phyloP scores from a whole-genome alignment of 192 early-diverging fungal species.

The Rhizophagus sp. region DNA sequence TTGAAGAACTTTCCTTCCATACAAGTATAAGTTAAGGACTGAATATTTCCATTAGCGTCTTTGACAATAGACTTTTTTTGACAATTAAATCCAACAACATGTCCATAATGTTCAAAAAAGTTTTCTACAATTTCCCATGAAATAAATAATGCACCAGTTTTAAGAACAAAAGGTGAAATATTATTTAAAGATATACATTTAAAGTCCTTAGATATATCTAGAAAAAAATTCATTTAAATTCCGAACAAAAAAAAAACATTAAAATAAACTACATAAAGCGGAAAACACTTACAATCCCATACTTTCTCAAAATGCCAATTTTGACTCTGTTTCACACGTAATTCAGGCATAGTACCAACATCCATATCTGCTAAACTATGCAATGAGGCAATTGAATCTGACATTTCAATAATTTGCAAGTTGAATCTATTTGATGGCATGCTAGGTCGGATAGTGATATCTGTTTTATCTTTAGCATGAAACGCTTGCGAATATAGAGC shows the following conservation, averaged over 20 bases:
- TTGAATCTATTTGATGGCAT: not conserved
- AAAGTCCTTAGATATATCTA: not conserved
- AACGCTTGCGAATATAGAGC: conserved; percentile 4
- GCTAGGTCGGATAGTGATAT: not conserved
- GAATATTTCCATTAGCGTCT: not conserved
- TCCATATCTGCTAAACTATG: not conserved
- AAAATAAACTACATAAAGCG: not conserved
- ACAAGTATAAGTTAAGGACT: not conserved
- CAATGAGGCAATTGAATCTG: not conserved
- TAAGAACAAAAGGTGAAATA: not conserved
- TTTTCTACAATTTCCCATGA: conserved; percentile 7
- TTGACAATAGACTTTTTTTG: not conserved
- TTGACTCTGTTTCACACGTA: not conserved
- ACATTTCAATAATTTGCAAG: conserved; percentile 9
- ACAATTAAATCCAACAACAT: not conserved
- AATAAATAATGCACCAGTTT: not conserved
- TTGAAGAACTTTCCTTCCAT: not conserved
- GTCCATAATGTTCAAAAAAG: conserved; percentile 3
- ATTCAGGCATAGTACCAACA: conserved; percentile 14
- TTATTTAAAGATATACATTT: not conserved
- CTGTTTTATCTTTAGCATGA: not conserved
- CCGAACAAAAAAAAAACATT: not conserved
- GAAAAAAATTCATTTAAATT: not conserved
- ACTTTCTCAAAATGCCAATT: conserved; percentile 5
- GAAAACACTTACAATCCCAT: conserved; percentile 20